Evolutionary conservation across 192 early-diverging fungal genomes (phyloP).

Genomic region (Geranomyces michiganensis): DNA sequence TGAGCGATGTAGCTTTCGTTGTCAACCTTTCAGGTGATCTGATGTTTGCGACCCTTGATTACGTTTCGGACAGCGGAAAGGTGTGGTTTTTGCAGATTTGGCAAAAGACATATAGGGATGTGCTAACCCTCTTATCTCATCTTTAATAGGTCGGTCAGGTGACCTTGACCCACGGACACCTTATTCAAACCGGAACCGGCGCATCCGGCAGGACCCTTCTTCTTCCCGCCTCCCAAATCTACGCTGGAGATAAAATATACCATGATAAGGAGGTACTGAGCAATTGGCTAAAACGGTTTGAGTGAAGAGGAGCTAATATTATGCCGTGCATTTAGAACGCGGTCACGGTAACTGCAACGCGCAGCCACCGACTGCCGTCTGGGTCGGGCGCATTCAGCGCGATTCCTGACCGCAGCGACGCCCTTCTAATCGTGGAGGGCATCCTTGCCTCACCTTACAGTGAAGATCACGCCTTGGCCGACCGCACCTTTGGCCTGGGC

Average conservation of each 20-base stretch:
- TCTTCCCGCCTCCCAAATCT: background rate
- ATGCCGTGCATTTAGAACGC: no score
- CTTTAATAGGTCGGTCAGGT: background rate
- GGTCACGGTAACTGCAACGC: background rate
- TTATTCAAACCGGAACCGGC: conserved; percentile 7
- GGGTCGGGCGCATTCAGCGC: conserved; percentile 3
- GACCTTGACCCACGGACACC: conserved; percentile 13
- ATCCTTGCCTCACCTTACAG: conserved; percentile 5
- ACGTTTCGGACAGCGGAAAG: conserved; percentile 8
- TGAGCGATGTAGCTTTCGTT: conserved; percentile 6
- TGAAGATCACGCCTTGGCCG: background rate
- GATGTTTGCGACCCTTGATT: background rate
- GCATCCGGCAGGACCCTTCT: background rate
- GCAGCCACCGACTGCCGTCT: background rate
- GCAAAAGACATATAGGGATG: no score
- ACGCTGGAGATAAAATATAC: conserved; percentile 13
- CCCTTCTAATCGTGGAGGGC: conserved; percentile 11
- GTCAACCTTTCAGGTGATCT: conserved; percentile 8
- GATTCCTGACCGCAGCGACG: conserved; percentile 2
- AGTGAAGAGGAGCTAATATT: no score
- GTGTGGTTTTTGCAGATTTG: no score
- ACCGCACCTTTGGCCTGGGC: conserved; percentile 4
- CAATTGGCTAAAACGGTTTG: no score
- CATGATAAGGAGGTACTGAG: no score
- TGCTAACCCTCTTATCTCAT: background rate